These are phyloP conservation scores for Cyclanthera cordifolia DNA, from an alignment of 306 rosid species.

Conservation along the genomic window DNA sequence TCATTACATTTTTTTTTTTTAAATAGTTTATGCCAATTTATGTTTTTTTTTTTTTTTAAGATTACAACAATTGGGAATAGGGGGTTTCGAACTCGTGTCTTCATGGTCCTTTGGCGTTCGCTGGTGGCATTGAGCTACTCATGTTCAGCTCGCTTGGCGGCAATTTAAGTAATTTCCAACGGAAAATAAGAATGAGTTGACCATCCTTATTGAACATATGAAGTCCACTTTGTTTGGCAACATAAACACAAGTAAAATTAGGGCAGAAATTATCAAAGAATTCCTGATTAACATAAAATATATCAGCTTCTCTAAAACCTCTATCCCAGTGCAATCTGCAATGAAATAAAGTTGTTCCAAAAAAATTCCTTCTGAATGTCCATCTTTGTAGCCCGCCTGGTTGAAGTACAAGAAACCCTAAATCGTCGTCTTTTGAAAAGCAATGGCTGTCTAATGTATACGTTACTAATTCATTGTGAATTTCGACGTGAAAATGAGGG, in stretches of 20 bases:
- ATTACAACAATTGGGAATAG: too few relatives aligned
- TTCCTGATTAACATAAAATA: neutral
- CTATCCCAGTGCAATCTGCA: neutral
- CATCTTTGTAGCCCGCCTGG: neutral
- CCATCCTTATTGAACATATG: neutral
- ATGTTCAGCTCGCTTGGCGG: too few relatives aligned
- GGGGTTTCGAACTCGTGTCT: too few relatives aligned
- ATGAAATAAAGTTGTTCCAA: neutral
- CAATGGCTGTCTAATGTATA: neutral
- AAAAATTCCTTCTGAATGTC: neutral
- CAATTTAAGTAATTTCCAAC: neutral
- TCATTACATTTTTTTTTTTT: too few relatives aligned
- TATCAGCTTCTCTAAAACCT: neutral
- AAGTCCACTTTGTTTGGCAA: neutral
- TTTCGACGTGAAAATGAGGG: neutral
- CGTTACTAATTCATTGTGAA: neutral
- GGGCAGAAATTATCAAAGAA: neutral
- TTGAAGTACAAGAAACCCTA: neutral
- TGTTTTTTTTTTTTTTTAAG: too few relatives aligned
- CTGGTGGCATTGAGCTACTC: too few relatives aligned
- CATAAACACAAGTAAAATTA: neutral
- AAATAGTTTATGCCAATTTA: too few relatives aligned
- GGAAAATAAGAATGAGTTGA: neutral
- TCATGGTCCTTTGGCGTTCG: too few relatives aligned
- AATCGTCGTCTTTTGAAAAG: neutral